Conservation (phyloP, 2,329 filamentous ascomycete genomes). For the Epichloe glyceriae region DNA sequence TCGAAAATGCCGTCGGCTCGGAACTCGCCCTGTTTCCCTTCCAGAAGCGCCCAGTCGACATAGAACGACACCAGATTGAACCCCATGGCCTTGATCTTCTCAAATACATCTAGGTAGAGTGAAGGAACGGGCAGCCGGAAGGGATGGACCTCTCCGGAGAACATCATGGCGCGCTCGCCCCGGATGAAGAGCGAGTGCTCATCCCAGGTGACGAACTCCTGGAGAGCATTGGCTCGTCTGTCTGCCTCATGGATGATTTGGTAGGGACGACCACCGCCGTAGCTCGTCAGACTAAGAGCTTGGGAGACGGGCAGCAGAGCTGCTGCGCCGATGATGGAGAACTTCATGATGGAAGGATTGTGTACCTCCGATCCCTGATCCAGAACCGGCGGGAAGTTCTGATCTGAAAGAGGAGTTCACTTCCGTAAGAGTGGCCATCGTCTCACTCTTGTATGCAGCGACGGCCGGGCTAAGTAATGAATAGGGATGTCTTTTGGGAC, state of each 20-base stretch:
- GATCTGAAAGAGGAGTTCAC: background rate
- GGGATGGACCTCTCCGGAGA: conserved; percentile 62
- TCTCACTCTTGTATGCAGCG: background rate
- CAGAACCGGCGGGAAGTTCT: background rate
- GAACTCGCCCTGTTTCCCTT: conserved; percentile 60
- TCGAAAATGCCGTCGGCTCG: conserved; percentile 59
- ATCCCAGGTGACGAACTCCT: conserved; percentile 52
- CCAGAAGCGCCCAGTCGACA: conserved; percentile 63
- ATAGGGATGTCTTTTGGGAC: background rate
- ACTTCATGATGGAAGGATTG: conserved; percentile 11
- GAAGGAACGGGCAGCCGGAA: conserved; percentile 37
- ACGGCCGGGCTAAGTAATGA: background rate
- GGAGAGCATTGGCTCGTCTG: conserved; percentile 13
- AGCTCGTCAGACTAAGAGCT: conserved; percentile 5
- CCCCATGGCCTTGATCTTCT: conserved; percentile 71
- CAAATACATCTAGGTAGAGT: conserved; percentile 57
- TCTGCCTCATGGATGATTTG: conserved; percentile 12
- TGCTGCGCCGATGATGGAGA: conserved; percentile 3
- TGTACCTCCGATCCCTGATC: background rate
- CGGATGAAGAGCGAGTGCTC: conserved; percentile 56
- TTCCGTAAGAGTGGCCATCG: background rate
- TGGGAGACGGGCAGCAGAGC: background rate
- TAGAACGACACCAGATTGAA: conserved; percentile 75
- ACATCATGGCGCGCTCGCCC: conserved; percentile 58
- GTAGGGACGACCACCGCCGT: conserved; percentile 9